These are phyloP conservation scores for Discostella pseudostelligera DNA, from an alignment of 108 stramenopile species.

Conservation along the genomic window DNA sequence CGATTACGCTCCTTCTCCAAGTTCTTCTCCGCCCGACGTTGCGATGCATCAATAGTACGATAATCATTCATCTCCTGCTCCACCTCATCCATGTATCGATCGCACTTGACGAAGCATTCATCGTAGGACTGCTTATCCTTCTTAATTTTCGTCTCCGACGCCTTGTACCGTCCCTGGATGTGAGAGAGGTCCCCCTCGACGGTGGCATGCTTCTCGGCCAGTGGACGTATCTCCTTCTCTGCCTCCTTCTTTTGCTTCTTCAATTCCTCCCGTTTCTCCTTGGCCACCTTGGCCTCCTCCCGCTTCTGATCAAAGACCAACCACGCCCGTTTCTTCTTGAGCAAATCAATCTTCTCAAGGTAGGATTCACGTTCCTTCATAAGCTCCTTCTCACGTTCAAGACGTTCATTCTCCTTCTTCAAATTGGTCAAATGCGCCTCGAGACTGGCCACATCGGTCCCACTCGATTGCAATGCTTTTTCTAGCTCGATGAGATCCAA, in stretches of 20 bases:
- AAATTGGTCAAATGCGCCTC: conserved; percentile 50
- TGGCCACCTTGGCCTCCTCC: conserved; percentile 43
- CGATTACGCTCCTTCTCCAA: conserved; percentile 43
- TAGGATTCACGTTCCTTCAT: conserved; percentile 67
- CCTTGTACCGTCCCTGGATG: conserved; percentile 22
- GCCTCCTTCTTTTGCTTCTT: conserved; percentile 50
- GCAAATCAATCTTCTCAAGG: conserved; percentile 55
- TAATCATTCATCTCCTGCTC: conserved; percentile 51
- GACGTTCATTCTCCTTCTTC: conserved; percentile 48
- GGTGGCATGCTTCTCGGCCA: conserved; percentile 46
- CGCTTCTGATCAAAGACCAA: conserved; percentile 55
- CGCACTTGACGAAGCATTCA: conserved; percentile 51
- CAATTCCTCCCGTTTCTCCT: conserved; percentile 43
- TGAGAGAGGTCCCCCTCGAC: conserved; percentile 29
- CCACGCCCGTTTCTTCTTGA: conserved; percentile 72
- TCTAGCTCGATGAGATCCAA: conserved; percentile 72
- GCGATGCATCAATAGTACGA: conserved; percentile 43
- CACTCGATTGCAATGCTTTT: conserved; percentile 45
- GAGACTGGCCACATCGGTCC: conserved; percentile 46
- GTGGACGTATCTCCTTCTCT: conserved; percentile 38
- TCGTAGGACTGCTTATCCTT: conserved; percentile 44
- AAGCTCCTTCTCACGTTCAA: conserved; percentile 66
- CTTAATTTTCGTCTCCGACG: conserved; percentile 45
- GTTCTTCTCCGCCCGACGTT: conserved; percentile 42
- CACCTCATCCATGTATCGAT: conserved; percentile 57